These are phyloP conservation scores for Chlamydomonas asymmetrica DNA, from an alignment of 139 green algal genomes.

Conservation along the genomic window DNA sequence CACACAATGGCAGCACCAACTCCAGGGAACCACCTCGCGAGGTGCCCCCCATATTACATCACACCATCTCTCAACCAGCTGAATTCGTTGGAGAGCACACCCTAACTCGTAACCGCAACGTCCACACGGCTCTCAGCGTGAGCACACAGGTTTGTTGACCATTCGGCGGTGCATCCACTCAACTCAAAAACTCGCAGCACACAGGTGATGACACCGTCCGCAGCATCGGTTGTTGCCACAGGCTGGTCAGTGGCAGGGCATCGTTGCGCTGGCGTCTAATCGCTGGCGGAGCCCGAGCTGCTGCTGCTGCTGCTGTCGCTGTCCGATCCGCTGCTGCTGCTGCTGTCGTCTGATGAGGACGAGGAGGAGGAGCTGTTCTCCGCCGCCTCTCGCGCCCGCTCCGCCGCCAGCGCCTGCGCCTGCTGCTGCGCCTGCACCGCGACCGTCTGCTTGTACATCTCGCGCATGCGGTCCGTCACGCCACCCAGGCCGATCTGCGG, in stretches of 20 bases:
- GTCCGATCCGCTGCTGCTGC: neutral
- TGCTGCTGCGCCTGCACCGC: constrained; percentile 38
- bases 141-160: neutral
- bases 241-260: neutral
- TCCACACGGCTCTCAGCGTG: neutral
- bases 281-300: constrained; percentile 15
- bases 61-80: too few species aligned
- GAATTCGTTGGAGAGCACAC: too few species aligned
- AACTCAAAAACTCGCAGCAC: neutral
- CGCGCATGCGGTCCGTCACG: constrained; percentile 92
- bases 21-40: too few species aligned
- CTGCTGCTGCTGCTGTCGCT: constrained; percentile 9
- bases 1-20: too few species aligned
- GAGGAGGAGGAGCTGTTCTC: constrained; percentile 3
- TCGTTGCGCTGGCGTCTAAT: too few species aligned
- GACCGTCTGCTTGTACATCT: constrained; percentile 61
- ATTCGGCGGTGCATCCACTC: neutral
- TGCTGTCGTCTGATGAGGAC: neutral
- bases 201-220: neutral
- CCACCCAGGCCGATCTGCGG: constrained; percentile 97
- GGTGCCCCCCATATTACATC: too few species aligned
- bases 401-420: constrained; percentile 10
- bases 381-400: constrained; percentile 3
- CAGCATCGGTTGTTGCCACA: neutral
- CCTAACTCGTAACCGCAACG: too few species aligned